phyloP scores from a whole-genome alignment of 345 rosid species.

The Isatis tinctoria region DNA sequence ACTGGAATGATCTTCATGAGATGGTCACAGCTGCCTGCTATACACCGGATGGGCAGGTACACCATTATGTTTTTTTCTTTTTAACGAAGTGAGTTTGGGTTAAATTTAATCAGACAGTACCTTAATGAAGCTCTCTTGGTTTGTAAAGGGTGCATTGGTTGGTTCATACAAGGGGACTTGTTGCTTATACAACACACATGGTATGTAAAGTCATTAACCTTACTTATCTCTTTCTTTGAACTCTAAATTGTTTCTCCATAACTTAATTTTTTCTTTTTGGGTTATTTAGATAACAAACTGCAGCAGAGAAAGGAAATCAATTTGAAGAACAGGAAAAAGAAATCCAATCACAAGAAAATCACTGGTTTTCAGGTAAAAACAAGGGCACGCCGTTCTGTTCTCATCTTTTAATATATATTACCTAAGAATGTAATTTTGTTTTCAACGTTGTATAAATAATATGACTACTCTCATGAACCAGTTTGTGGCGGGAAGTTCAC shows the following conservation, averaged over 20 bases:
- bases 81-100: not conserved
- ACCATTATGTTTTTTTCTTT: not conserved
- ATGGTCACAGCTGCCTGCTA: slow-evolving; percentile 99
- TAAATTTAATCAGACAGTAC: not conserved
- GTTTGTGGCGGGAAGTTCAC: slow-evolving; percentile 91
- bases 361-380: slow-evolving; percentile 90
- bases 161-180: slow-evolving; percentile 94
- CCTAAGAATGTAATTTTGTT: no score
- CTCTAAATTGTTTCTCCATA: not conserved
- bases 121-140: slow-evolving; percentile 30
- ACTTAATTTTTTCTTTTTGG: not conserved
- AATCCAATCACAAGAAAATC: slow-evolving; percentile 84
- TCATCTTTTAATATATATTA: not conserved
- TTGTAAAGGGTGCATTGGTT: slow-evolving; percentile 85
- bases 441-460: not conserved
- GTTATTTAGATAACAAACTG: slow-evolving; percentile 68
- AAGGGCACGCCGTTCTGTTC: not conserved
- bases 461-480: slow-evolving; percentile 39
- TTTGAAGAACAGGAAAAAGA: slow-evolving; percentile 90
- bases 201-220: slow-evolving; percentile 30
- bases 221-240: not conserved
- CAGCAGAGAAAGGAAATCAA: slow-evolving; percentile 66
- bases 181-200: slow-evolving; percentile 63
- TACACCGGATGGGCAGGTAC: slow-evolving; percentile 97
- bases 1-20: slow-evolving; percentile 94